Evolutionary conservation across 2,329 filamentous ascomycete species (phyloP).

Genomic region (Alternaria sp.): DNA sequence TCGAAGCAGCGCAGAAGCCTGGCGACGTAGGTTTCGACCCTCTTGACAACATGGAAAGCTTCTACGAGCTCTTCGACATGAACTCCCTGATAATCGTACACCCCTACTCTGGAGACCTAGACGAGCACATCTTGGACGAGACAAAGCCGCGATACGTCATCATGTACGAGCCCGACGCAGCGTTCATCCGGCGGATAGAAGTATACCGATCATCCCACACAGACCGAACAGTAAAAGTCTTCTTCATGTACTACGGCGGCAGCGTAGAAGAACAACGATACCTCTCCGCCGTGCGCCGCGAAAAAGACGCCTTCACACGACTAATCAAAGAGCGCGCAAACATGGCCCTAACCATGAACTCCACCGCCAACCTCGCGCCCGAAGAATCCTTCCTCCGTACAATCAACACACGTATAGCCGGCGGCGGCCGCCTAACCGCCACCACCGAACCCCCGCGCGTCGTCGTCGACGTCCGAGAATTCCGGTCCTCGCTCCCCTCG

Average conservation of each 20-base stretch:
- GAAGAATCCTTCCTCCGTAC: conserved; percentile 93
- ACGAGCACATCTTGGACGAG: conserved; percentile 96
- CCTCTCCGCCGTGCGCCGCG: conserved; percentile 83
- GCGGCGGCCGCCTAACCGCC: conserved; percentile 82
- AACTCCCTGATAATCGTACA: conserved; percentile 87
- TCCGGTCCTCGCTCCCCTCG: conserved; percentile 89
- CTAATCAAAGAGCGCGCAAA: conserved; percentile 91
- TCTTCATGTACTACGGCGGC: conserved; percentile 94
- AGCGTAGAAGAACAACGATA: conserved; percentile 97
- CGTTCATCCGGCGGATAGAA: conserved; percentile 92
- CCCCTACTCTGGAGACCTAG: conserved; percentile 92
- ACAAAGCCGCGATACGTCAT: conserved; percentile 92
- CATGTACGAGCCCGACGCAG: conserved; percentile 97
- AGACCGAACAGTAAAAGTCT: conserved; percentile 86
- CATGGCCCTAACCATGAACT: conserved; percentile 87
- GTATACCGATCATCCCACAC: conserved; percentile 95
- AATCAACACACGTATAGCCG: conserved; percentile 95
- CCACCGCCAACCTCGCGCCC: conserved; percentile 71
- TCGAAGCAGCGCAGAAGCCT: conserved; percentile 76
- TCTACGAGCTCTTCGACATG: conserved; percentile 91
- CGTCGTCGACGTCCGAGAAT: conserved; percentile 95
- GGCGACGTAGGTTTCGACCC: conserved; percentile 76
- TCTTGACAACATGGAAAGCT: conserved; percentile 89
- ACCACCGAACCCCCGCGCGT: conserved; percentile 88
- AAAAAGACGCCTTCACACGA: conserved; percentile 95